Evolutionary conservation across 2,329 filamentous ascomycete genomes (phyloP), one percentile per base, ranked within the genome.

Genomic region (Fusarium newnesense): DNA sequence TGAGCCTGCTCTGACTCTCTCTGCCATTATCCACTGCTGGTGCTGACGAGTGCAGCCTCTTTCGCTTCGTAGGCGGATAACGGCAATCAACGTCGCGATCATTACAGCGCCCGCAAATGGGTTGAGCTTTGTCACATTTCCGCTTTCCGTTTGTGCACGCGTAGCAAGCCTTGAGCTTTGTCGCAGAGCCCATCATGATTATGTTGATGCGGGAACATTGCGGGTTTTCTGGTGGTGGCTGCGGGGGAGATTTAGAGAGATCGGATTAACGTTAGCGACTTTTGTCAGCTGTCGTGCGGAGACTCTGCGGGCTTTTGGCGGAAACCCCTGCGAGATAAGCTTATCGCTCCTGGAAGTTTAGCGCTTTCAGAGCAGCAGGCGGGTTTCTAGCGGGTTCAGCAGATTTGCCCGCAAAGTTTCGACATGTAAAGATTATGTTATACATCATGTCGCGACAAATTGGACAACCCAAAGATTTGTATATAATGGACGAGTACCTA

Each of bases 21-120:
- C 13, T 15, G 9, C 18, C 42, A 30, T 13, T 13, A 13, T 28
- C 24, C 28, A 36, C 19, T 2, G 13, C 24, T 2, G 53, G 9
- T 11, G 9, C 19, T 26, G 47, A 16, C 5, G 42, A 19, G 16
- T 50, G 49, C 8, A 34, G 2, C 15, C 56, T 43, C 44, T 56
- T 69, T 5, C 66, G 43, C 10, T 68, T 69, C 3, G 16, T 44
- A 2, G 37, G 32, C 1, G 66, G 64, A 30, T 69, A 69, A 3
- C 64, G 42, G 13, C 66, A 69, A 7, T 69, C 57, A 1, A 64
- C 13, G 11, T 69, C 64, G n/a, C 64, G 42, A 19, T 69, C 66
- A 15, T 34, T 44, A 2, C 66, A 69, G 4, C 66, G 64, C 0
- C 64, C 42, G 26, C 66, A 69, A 1, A 42, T 4, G 7, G 66